Evolutionary conservation across 73 alveolate species (phyloP).

Genomic region (Paramecium biaurelia): DNA sequence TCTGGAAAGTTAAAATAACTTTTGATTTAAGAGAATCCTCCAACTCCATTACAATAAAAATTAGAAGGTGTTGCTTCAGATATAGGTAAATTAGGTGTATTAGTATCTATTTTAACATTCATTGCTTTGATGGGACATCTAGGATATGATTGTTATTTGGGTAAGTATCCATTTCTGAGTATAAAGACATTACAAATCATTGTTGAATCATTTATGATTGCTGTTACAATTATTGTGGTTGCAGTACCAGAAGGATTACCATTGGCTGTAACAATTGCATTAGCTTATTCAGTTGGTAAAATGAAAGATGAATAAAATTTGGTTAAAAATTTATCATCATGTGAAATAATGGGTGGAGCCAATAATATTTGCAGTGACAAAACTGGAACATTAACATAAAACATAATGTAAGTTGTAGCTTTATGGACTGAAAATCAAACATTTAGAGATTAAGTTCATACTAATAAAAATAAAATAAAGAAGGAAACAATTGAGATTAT

Average conservation of each 20-base stretch:
- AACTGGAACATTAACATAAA: conserved; percentile 96
- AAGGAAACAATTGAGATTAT: conserved; percentile 46
- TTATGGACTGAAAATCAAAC: conserved; percentile 47
- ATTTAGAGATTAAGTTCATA: conserved; percentile 39
- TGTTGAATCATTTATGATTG: conserved; percentile 81
- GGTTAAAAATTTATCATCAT: conserved; percentile 87
- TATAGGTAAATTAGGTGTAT: conserved; percentile 88
- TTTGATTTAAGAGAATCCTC: conserved; percentile 75
- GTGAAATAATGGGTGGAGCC: conserved; percentile 98
- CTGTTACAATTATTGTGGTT: conserved; percentile 91
- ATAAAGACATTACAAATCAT: conserved; percentile 60
- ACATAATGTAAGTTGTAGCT: conserved; percentile 85
- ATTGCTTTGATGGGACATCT: conserved; percentile 71
- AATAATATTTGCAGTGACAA: conserved; percentile 92
- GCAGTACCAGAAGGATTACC: conserved; percentile 99
- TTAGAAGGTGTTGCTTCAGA: conserved; percentile 87
- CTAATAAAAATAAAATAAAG: neutral
- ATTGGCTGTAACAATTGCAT: conserved; percentile 96
- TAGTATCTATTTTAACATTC: conserved; percentile 82
- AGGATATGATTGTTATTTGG: conserved; percentile 53
- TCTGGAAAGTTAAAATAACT: conserved; percentile 78
- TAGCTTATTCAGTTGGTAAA: conserved; percentile 94
- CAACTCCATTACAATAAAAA: conserved; percentile 91
- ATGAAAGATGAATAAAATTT: conserved; percentile 93
- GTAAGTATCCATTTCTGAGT: conserved; percentile 17